Conservation (phyloP, 805 yeast species). For the Candida adriatica region DNA sequence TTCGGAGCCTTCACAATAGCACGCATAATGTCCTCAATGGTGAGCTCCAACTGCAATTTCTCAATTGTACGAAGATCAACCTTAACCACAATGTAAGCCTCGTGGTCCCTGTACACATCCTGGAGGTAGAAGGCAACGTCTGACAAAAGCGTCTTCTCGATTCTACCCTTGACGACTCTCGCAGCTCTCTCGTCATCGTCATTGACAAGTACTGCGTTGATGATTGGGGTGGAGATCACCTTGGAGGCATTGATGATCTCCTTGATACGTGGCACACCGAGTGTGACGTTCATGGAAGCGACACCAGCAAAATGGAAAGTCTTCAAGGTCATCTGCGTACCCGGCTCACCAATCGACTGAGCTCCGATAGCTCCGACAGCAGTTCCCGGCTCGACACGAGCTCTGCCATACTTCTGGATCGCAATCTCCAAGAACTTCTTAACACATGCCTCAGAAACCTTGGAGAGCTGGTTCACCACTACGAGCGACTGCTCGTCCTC, state of each 20-base stretch:
- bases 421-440: slow-evolving; percentile 67
- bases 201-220: slow-evolving; percentile 88
- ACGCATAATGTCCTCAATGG: slow-evolving; percentile 74
- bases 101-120: slow-evolving; percentile 81
- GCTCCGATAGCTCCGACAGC: slow-evolving; percentile 99
- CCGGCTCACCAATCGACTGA: slow-evolving; percentile 98
- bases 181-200: slow-evolving; percentile 96
- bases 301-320: slow-evolving; percentile 99
- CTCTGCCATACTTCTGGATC: slow-evolving; percentile 73
- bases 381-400: slow-evolving; percentile 97
- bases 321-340: slow-evolving; percentile 96
- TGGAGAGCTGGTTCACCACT: slow-evolving; percentile 57
- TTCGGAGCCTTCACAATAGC: slow-evolving; percentile 86
- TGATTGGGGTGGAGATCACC: slow-evolving; percentile 91
- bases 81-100: slow-evolving; percentile 74
- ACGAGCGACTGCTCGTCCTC: slow-evolving; percentile 33
- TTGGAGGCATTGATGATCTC: slow-evolving; percentile 98
- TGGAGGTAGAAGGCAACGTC: slow-evolving; percentile 88
- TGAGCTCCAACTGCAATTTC: slow-evolving; percentile 81
- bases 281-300: slow-evolving; percentile 96
- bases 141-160: slow-evolving; percentile 82
- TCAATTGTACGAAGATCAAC: slow-evolving; percentile 82
- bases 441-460: slow-evolving; percentile 57
- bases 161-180: slow-evolving; percentile 94
- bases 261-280: slow-evolving; percentile 99